Evolutionary conservation across 345 rosid genomes (phyloP).

Genomic region (Syzygium aqueum): DNA sequence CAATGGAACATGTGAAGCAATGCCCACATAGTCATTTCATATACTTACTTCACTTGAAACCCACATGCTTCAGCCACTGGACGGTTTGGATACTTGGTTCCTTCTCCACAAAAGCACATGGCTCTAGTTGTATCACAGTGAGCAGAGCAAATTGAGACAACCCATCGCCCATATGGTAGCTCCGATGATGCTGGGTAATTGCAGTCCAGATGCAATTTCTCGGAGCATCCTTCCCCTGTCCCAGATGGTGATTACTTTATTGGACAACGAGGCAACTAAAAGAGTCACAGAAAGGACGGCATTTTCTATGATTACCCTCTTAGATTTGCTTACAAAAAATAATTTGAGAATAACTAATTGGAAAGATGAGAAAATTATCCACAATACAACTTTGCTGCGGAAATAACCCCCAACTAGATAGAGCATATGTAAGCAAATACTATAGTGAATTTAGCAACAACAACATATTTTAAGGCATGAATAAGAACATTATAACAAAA

Average conservation of each 20-base stretch:
- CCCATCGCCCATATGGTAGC: slow-evolving; percentile 81
- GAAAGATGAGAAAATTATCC: background rate
- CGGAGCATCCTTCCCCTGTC: slow-evolving; percentile 76
- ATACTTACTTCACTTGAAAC: slow-evolving; percentile 60
- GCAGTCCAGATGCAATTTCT: slow-evolving; percentile 52
- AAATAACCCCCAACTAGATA: background rate
- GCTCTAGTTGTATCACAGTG: slow-evolving; percentile 89
- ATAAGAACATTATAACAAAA: background rate
- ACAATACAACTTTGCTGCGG: background rate
- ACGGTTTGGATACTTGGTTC: slow-evolving; percentile 92
- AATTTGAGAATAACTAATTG: background rate
- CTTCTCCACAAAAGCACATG: slow-evolving; percentile 98
- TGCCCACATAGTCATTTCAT: background rate
- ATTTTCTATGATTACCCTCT: background rate
- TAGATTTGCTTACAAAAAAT: background rate
- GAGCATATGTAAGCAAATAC: background rate
- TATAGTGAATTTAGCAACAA: background rate
- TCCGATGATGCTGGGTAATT: slow-evolving; percentile 62
- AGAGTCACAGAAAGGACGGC: background rate
- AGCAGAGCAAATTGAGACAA: slow-evolving; percentile 81
- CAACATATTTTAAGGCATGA: background rate
- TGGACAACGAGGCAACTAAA: background rate
- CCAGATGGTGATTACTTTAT: background rate
- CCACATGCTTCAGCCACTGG: slow-evolving; percentile 91
- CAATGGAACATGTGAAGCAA: background rate